Base-by-base conservation (phyloP, 2,329 filamentous ascomycete species). In the Dothideomycetes sp. region DNA sequence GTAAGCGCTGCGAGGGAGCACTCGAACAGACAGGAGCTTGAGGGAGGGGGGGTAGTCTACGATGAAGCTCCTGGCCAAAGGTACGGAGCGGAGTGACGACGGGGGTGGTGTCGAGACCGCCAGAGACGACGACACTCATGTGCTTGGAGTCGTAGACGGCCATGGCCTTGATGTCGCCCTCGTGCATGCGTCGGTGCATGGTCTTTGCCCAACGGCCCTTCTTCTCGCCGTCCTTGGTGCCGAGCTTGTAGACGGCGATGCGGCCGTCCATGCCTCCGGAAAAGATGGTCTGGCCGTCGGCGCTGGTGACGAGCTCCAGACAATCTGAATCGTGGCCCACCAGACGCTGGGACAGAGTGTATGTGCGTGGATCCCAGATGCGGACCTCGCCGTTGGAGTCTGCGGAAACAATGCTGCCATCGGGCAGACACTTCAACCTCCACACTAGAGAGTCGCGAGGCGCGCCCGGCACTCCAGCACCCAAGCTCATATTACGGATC, bases 111-210 rank as follows among this genome's bases (percentile, higher is more conserved):
- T 96, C 91, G 36, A 88, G 82, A 32, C 87, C 91, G 74, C 91
- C 91, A 47, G 89, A 93, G 12, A 94, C 84, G 9, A 94, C 70
- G 40, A 96, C 78, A 53, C 86, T 96, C 54, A 94, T 75, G 36
- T 77, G 77, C 37, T 75, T 79, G 38, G 81, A 81, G 60, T 98
- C 91, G 48, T 89, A 96, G 0, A 84, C 79, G 24, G 87, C 84
- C 77, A 96, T 84, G 1, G 86, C 77, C 65, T 96, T 96, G 52
- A 96, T 87, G 64, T 98, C 91, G 59, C 96, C 88, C 34, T 81
- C 77, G 56, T 98, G 91, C 55, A 89, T 88, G 54, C 86, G 74
- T 49, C 84, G 75, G 55, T 94, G 86, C 60, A 78, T 83, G n/a
- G 85, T 72, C 59, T 91, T 89, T 43, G 75, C 75, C 91, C 91